phyloP scores from a whole-genome alignment of 2,329 filamentous ascomycete species.

The Hansfordia pulvinata region DNA sequence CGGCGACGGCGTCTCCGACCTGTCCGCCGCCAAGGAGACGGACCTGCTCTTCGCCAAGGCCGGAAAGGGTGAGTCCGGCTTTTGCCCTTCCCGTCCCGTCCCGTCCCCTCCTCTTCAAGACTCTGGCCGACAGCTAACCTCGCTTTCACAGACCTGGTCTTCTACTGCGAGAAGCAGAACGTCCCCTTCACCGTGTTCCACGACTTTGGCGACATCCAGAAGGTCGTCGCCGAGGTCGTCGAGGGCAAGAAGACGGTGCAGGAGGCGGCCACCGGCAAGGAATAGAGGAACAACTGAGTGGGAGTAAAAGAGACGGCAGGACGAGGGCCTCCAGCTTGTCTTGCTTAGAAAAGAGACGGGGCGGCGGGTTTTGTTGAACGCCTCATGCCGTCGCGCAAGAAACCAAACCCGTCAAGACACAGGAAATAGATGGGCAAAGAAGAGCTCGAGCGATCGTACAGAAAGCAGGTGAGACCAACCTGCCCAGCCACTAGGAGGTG shows the following conservation, averaged over 20 bases:
- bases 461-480: too few relatives aligned
- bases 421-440: too few relatives aligned
- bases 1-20: conserved; percentile 84
- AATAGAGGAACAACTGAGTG: too few relatives aligned
- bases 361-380: too few relatives aligned
- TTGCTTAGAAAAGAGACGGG: too few relatives aligned
- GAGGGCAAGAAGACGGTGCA: conserved; percentile 57
- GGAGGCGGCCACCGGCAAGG: conserved; percentile 45
- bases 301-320: too few relatives aligned
- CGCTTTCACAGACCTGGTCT: conserved; percentile 61
- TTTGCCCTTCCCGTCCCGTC: not conserved
- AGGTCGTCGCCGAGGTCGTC: conserved; percentile 64
- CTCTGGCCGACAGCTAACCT: not conserved
- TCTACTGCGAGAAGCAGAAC: conserved; percentile 71
- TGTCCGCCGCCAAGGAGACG: conserved; percentile 84
- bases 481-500: too few relatives aligned
- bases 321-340: too few relatives aligned
- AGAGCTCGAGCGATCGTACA: too few relatives aligned
- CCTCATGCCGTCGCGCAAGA: too few relatives aligned
- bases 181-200: conserved; percentile 82
- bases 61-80: conserved; percentile 51
- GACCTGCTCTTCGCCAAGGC: conserved; percentile 90
- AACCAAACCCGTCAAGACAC: too few relatives aligned
- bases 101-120: not conserved
- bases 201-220: conserved; percentile 68